Evolutionary conservation across 345 rosid genomes (phyloP).

Genomic region (Lepidium sativum): DNA sequence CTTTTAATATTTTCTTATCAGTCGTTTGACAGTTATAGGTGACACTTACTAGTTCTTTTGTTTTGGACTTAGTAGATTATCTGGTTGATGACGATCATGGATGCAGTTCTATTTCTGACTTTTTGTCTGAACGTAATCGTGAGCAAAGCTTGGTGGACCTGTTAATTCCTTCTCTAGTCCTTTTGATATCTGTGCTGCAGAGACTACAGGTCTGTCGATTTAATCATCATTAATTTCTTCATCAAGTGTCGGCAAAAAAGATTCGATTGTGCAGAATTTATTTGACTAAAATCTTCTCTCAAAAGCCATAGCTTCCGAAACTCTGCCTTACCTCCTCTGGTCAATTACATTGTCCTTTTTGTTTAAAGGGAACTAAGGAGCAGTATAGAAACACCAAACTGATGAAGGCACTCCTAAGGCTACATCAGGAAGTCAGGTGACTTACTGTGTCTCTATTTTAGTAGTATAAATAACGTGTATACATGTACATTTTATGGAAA

Average conservation of each 20-base stretch:
- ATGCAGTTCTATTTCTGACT: constrained; percentile 92
- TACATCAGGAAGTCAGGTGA: constrained; percentile 95
- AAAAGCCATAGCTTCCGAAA: constrained; percentile 8
- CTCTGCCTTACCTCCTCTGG: background rate
- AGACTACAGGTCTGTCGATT: constrained; percentile 63
- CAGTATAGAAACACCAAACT: constrained; percentile 89
- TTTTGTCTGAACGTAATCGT: constrained; percentile 85
- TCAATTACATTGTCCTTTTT: constrained; percentile 14
- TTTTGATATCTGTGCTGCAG: constrained; percentile 66
- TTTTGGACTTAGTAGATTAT: constrained; percentile 51
- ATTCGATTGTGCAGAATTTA: background rate
- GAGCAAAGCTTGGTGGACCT: constrained; percentile 92
- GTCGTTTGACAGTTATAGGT: background rate
- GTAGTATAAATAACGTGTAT: background rate
- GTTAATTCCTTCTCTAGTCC: constrained; percentile 68
- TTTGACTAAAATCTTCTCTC: background rate
- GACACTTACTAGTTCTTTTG: constrained; percentile 15
- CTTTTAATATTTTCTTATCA: background rate
- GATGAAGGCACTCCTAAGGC: constrained; percentile 73
- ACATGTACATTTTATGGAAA: background rate
- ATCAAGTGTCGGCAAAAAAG: background rate
- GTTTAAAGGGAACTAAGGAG: constrained; percentile 69
- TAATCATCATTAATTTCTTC: background rate
- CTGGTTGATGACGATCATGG: constrained; percentile 96
- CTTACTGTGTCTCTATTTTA: constrained; percentile 3